Evolutionary conservation across 352 stramenopile species (phyloP).

Genomic region (Thalassiosira mediterranea): DNA sequence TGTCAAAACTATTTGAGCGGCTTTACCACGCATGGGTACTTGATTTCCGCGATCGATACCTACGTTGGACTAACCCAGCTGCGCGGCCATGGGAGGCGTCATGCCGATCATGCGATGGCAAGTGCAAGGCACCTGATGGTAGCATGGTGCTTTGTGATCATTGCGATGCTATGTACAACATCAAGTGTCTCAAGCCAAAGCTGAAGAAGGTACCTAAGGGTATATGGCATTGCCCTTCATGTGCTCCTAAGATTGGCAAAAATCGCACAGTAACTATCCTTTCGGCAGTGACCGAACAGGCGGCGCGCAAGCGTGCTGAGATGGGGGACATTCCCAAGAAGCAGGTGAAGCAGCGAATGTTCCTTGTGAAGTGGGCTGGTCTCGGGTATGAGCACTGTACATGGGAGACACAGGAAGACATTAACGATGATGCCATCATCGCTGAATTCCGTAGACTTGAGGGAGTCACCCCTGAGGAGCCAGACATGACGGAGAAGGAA

Average conservation of each 20-base stretch:
- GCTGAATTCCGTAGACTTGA: conserved; percentile 78
- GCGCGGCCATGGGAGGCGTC: conserved; percentile 86
- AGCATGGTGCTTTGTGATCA: conserved; percentile 88
- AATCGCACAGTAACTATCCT: conserved; percentile 70
- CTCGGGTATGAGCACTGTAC: conserved; percentile 96
- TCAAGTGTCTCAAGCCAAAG: conserved; percentile 83
- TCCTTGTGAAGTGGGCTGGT: conserved; percentile 99
- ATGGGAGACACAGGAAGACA: conserved; percentile 97
- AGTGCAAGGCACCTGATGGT: conserved; percentile 70
- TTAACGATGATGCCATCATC: conserved; percentile 89
- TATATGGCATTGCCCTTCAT: conserved; percentile 86
- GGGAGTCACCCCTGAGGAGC: conserved; percentile 74
- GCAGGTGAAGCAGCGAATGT: conserved; percentile 89
- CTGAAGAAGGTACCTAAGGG: conserved; percentile 83
- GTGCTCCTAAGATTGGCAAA: conserved; percentile 80
- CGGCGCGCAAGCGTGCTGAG: conserved; percentile 79
- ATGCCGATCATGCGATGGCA: conserved; percentile 80
- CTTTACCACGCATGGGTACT: conserved; percentile 88
- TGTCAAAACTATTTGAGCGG: conserved; percentile 86
- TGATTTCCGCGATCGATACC: conserved; percentile 85
- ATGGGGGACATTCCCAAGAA: conserved; percentile 84
- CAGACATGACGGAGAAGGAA: conserved; percentile 69
- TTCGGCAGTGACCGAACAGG: conserved; percentile 80
- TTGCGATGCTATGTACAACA: conserved; percentile 88
- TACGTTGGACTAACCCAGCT: conserved; percentile 83